phyloP scores from a whole-genome alignment of 2,329 filamentous ascomycete species.

The Acrodontium crateriforme region DNA sequence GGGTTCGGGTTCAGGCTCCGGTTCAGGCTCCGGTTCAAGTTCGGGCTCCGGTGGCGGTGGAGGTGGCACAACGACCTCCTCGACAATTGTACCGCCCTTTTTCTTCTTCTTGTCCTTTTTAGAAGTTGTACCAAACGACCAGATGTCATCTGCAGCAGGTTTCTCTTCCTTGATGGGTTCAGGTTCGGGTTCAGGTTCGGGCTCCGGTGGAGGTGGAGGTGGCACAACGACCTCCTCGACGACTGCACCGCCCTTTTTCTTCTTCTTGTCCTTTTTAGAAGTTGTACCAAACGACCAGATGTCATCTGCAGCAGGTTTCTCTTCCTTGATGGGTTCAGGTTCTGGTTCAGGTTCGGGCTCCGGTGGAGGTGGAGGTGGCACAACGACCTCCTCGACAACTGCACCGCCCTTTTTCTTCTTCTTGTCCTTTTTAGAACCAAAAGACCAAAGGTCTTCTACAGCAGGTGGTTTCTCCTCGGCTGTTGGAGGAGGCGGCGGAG shows the following conservation, averaged over 20 bases:
- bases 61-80: constrained; percentile 9
- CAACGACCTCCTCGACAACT: constrained; percentile 11
- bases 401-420: constrained; percentile 5
- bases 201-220: not conserved
- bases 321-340: not conserved
- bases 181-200: constrained; percentile 1
- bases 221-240: constrained; percentile 5
- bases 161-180: constrained; percentile 21
- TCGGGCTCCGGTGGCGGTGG: constrained; percentile 12
- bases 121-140: constrained; percentile 3
- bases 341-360: constrained; percentile 6
- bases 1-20: too few species aligned
- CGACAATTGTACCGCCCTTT: constrained; percentile 5
- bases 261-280: constrained; percentile 41
- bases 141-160: constrained; percentile 13
- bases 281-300: constrained; percentile 39
- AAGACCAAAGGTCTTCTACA: constrained; percentile 6
- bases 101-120: constrained; percentile 11
- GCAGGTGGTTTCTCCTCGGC: constrained; percentile 23
- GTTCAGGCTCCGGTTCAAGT: too few species aligned
- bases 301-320: constrained; percentile 19
- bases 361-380: constrained; percentile 11
- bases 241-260: constrained; percentile 15
- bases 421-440: constrained; percentile 10
- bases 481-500: constrained; percentile 8